phyloP scores from a whole-genome alignment of 208 protist species.

The Wallacemonas sp. region DNA sequence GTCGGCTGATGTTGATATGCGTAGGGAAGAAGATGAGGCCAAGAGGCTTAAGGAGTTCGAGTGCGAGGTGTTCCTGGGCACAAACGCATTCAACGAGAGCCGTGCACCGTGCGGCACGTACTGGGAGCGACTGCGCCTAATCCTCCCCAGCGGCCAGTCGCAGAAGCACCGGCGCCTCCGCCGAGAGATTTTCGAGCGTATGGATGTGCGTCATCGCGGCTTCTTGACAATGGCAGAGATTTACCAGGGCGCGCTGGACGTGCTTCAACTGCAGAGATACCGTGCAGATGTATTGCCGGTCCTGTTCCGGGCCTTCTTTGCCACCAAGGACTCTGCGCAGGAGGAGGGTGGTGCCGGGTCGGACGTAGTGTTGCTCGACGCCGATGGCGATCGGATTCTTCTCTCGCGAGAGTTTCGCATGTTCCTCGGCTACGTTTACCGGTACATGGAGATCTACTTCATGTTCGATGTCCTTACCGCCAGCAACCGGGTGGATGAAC shows the following conservation, averaged over 20 bases:
- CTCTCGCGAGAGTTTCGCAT: slow-evolving; percentile 39
- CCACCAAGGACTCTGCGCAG: slow-evolving; percentile 37
- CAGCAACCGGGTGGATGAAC: slow-evolving; percentile 19
- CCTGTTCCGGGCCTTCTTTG: slow-evolving; percentile 43
- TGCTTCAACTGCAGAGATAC: slow-evolving; percentile 43
- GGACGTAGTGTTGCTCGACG: slow-evolving; percentile 37
- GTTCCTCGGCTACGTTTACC: slow-evolving; percentile 65
- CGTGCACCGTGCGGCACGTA: slow-evolving; percentile 27
- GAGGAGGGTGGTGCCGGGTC: not conserved
- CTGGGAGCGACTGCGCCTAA: slow-evolving; percentile 47
- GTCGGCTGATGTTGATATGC: not conserved
- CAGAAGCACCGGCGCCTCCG: slow-evolving; percentile 41
- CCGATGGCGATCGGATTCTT: slow-evolving; percentile 47
- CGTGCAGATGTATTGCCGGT: slow-evolving; percentile 44
- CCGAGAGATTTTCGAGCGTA: slow-evolving; percentile 33
- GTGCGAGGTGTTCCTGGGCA: slow-evolving; percentile 10
- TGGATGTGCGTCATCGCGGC: slow-evolving; percentile 29
- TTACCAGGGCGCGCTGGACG: slow-evolving; percentile 30
- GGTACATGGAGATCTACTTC: slow-evolving; percentile 76
- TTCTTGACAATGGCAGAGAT: slow-evolving; percentile 48
- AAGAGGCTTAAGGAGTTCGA: not conserved
- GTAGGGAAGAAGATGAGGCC: not conserved
- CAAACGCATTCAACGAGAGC: slow-evolving; percentile 8
- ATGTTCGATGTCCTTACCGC: slow-evolving; percentile 80
- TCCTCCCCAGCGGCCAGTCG: slow-evolving; percentile 42